Base-by-base conservation (phyloP, 2,329 filamentous ascomycete genomes). In the Hypoxylon sp. region DNA sequence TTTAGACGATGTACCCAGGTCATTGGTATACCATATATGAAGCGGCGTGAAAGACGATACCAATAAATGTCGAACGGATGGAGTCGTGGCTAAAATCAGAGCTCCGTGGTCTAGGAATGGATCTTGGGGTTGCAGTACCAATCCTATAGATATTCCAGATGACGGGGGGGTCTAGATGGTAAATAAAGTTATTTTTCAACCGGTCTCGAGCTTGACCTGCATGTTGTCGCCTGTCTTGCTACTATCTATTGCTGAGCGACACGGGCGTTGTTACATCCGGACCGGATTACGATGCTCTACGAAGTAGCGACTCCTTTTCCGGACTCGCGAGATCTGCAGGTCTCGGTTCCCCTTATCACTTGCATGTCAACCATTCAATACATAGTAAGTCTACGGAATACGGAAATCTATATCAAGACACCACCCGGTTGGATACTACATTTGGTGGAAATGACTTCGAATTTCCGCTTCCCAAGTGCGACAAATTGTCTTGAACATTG, bases 11-110 rank as follows among this genome's bases (percentile, higher is more conserved):
- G 13, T 17, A 50, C 55, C 63, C 59, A 47, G 37, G 48, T 58
- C 28, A 32, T 54, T 50, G 54, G 56, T 51, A 58, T 46, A 1
- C 34, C 48, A 62, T 56, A 59, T 59, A 19, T 62, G 19, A 64
- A 26, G 41, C 34, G 20, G 56, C 24, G 56, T 59, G 46, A 20
- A 58, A 37, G 37, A 30, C n/a, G 13, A 30, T 26, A 32, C 28
- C 26, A 17, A 15, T 56, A 53, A 61, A 61, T 68, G 7, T 13
- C 13, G 55, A 11, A 24, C 1, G 10, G 39, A 44, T 44, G 26
- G 17, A 56, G 34, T 57, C 37, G 37, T 66, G 63, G 59, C 62
- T 66, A 68, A 68, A 68, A 46, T 50, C 54, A 59, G 19, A 59
- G 53, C 17, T 58, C 62, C 50, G 56, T 28, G 26, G 48, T 49